phyloP scores from a whole-genome alignment of 352 stramenopile species.

The Phytophthora cajani region DNA sequence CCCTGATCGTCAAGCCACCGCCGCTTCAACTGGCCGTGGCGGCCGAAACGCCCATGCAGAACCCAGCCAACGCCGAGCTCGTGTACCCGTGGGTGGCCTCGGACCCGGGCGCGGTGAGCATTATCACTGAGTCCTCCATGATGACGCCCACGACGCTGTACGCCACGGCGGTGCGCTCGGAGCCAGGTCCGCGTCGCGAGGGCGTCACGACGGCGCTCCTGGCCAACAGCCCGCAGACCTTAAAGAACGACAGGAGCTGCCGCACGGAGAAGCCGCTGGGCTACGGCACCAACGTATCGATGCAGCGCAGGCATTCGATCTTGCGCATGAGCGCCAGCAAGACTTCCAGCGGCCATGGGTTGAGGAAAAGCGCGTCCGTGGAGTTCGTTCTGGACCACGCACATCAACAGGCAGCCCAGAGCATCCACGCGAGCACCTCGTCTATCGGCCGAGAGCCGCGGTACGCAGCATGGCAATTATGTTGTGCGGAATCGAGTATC shows the following conservation, averaged over 20 bases:
- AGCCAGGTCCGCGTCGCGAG: constrained; percentile 25
- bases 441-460: constrained; percentile 53
- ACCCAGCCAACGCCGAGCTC: constrained; percentile 24
- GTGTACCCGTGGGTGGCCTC: constrained; percentile 38
- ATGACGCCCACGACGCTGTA: constrained; percentile 30
- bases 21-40: constrained; percentile 25
- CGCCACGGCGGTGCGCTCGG: constrained; percentile 22
- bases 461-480: constrained; percentile 30
- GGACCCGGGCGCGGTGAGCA: constrained; percentile 15
- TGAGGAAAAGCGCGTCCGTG: constrained; percentile 75
- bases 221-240: constrained; percentile 4
- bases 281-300: constrained; percentile 43
- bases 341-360: constrained; percentile 22
- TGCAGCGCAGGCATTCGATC: constrained; percentile 60
- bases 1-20: constrained; percentile 37
- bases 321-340: constrained; percentile 64
- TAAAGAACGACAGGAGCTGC: constrained; percentile 12
- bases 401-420: constrained; percentile 39
- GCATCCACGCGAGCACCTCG: constrained; percentile 47
- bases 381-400: constrained; percentile 71
- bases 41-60: constrained; percentile 16
- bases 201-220: constrained; percentile 37
- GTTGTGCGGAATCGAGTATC: not conserved
- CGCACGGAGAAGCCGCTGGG: constrained; percentile 19
- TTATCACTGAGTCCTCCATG: constrained; percentile 28